Conservation (phyloP, 805 yeast species). For the Metschnikowia lachancei region DNA sequence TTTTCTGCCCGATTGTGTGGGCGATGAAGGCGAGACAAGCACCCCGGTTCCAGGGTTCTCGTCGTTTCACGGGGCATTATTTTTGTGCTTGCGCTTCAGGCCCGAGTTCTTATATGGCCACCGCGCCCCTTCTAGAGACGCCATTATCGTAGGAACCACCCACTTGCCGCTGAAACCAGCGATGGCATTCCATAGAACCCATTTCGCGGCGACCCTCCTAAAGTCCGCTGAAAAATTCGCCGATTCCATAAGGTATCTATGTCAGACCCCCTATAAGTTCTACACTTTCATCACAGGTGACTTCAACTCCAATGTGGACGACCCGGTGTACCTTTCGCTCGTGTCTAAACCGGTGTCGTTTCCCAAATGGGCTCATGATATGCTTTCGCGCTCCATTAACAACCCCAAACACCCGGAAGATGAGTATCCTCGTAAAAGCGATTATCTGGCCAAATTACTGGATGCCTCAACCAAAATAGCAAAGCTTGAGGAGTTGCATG, state of each 20-base stretch:
- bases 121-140: neutral
- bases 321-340: conserved; percentile 5
- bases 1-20: neutral
- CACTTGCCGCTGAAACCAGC: conserved; percentile 1
- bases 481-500: conserved; percentile 3
- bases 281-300: conserved; percentile 9
- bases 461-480: neutral
- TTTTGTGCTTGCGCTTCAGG: conserved; percentile 3
- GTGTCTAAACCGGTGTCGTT: conserved; percentile 3
- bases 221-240: neutral
- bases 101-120: conserved; percentile 6
- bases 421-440: neutral
- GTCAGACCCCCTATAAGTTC: neutral
- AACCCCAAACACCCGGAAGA: neutral
- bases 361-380: conserved; percentile 3
- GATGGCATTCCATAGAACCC: neutral
- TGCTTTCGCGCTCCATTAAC: conserved; percentile 1
- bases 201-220: conserved; percentile 1
- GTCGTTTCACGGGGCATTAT: conserved; percentile 2
- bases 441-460: neutral
- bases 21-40: neutral
- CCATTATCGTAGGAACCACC: conserved; percentile 3
- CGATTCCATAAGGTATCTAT: neutral
- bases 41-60: neutral
- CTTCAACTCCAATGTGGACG: conserved; percentile 6